Base-by-base conservation (phyloP, 2,329 filamentous ascomycete species). In the Pyrenophora teres region DNA sequence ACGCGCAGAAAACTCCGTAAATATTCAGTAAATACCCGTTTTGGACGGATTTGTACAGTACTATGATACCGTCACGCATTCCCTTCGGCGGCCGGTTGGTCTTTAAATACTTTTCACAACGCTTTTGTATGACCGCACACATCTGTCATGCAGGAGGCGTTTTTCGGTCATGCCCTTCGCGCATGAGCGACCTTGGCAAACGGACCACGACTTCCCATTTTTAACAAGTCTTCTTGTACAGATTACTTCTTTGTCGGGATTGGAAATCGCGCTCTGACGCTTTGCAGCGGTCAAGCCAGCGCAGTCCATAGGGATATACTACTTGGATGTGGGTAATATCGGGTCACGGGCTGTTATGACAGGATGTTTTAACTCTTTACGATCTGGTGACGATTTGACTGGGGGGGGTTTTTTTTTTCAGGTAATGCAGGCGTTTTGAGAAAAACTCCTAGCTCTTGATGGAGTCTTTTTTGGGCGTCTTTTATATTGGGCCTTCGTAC, bases 1-100 rank as follows among this genome's bases (percentile, higher is more conserved):
- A 54, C 80, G 85, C 58, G 82, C 84, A 19, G 80, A 82, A 63
- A 73, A 75, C 19, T 82, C 80, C 19, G 62, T 71, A 8, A 55
- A 51, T 31, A 49, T 60, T 35, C 61, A 64, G 59, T 72, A 69
- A 69, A 67, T 57, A 57, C 32, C 51, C 23, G 40, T 47, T 48
- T 40, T 54, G 40, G 23, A 51, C 36, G 45, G 45, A 50, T 49
- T 27, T 58, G 40, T 68, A 65, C 57, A 63, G 60, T 62, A 63
- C 38, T 30, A 40, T 36, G 33, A 21, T 18, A 46, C 25, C 27
- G 50, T 47, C 15, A 42, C 31, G 15, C 15, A 7, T 23, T 30
- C 43, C 38, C 23, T 37, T 36, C 46, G 31, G 40, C 31, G 16
- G 21, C 27, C 42, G n/a, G 21, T 32, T 46, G n/a, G 16, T 36